Conservation (phyloP, 352 stramenopile species). For the Phytophthora macrochlamydospora region DNA sequence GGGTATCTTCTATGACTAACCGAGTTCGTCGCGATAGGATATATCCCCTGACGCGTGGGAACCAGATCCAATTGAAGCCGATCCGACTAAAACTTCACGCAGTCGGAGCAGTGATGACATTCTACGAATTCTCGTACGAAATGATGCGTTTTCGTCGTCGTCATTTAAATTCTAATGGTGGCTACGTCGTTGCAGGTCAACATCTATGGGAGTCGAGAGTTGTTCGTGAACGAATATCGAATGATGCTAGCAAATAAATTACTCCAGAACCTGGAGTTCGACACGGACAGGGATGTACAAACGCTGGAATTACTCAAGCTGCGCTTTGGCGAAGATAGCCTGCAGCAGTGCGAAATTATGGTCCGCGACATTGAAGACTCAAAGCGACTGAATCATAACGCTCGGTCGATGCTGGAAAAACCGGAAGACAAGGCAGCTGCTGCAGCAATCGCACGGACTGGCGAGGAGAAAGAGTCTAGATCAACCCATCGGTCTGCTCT, state of each 20-base stretch:
- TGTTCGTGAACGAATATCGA: conserved; percentile 99
- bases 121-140: conserved; percentile 92
- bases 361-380: conserved; percentile 97
- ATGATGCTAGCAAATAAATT: conserved; percentile 98
- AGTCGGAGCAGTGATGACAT: conserved; percentile 94
- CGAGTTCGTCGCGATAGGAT: conserved; percentile 37
- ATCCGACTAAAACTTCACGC: conserved; percentile 79
- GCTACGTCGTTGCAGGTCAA: conserved; percentile 58
- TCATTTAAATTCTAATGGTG: neutral
- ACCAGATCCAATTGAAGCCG: conserved; percentile 86
- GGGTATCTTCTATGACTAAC: neutral
- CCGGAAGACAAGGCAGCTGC: conserved; percentile 1
- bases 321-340: conserved; percentile 93
- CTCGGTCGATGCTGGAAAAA: conserved; percentile 56
- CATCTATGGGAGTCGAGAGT: conserved; percentile 98
- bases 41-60: conserved; percentile 90
- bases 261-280: conserved; percentile 92
- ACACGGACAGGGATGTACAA: conserved; percentile 94
- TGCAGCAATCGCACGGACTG: conserved; percentile 7
- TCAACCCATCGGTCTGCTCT: conserved; percentile 1
- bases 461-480: neutral
- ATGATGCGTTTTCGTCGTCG: neutral
- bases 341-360: conserved; percentile 98
- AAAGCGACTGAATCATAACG: conserved; percentile 94
- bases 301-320: conserved; percentile 98